Percentiles rank a stretch among this genome's conserved stretches.
Conservation (phyloP, 371 early-diverging fungal genomes). For the Chytridium lagenaria region DNA sequence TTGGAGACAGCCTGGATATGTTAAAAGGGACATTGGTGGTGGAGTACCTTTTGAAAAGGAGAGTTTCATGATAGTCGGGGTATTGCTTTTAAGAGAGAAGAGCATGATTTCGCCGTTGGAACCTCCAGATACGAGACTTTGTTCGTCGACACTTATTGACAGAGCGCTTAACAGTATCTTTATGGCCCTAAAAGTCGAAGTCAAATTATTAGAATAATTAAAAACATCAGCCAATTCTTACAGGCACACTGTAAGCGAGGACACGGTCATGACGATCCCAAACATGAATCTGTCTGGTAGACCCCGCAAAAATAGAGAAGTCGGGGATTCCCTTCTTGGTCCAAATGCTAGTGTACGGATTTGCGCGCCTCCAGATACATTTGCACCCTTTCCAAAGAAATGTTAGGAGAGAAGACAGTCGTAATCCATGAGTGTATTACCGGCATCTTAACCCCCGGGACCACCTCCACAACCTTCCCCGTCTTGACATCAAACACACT, state of each 20-base stretch:
- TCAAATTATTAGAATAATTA: background rate
- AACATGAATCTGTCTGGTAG: constrained; percentile 18
- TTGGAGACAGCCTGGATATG: constrained; percentile 32
- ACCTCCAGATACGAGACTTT: constrained; percentile 26
- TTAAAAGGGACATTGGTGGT: background rate
- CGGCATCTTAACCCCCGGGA: background rate
- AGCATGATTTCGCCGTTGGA: constrained; percentile 24
- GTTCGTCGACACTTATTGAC: constrained; percentile 39
- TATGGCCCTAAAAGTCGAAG: constrained; percentile 22
- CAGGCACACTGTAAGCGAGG: constrained; percentile 11
- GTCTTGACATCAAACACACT: background rate
- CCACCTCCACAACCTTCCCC: background rate
- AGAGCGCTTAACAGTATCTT: constrained; percentile 17
- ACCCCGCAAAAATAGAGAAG: constrained; percentile 27
- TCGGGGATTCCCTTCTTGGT: constrained; percentile 25
- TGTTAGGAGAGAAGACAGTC: background rate
- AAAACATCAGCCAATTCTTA: constrained; percentile 12
- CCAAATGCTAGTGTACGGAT: constrained; percentile 22
- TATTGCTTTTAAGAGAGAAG: constrained; percentile 44
- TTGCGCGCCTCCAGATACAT: background rate
- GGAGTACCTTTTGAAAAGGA: constrained; percentile 33
- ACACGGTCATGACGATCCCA: constrained; percentile 38
- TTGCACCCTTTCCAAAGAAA: background rate
- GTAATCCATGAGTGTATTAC: background rate
- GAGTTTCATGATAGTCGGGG: constrained; percentile 18